Conservation (phyloP, 805 yeast species). For the Nakazawaea siamensis region DNA sequence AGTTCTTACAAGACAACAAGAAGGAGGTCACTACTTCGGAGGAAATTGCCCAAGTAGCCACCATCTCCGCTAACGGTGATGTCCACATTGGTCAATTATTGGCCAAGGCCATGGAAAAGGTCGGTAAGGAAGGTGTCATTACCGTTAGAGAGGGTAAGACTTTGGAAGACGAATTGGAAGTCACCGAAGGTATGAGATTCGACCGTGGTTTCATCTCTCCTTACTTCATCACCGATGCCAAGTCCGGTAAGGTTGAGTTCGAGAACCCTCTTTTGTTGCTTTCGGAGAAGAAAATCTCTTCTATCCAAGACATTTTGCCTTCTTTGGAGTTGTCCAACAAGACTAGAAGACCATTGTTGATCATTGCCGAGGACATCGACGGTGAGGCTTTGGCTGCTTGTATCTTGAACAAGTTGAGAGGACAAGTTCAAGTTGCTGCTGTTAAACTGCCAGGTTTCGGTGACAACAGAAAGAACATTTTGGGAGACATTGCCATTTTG, state of each 20-base stretch:
- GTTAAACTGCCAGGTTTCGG: conserved; percentile 99
- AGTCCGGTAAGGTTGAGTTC: conserved; percentile 87
- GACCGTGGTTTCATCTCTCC: conserved; percentile 97
- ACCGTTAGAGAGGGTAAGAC: conserved; percentile 98
- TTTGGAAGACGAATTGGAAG: conserved; percentile 91
- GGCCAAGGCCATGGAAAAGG: conserved; percentile 97
- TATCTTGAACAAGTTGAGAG: conserved; percentile 92
- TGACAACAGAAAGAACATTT: conserved; percentile 93
- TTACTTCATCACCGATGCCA: conserved; percentile 90
- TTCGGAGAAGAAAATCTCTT: conserved; percentile 86
- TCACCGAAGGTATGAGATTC: conserved; percentile 97
- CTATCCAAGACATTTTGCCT: conserved; percentile 87
- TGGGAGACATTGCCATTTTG: conserved; percentile 91
- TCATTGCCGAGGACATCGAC: conserved; percentile 92
- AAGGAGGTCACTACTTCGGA: conserved; percentile 89
- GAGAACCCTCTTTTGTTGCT: conserved; percentile 86
- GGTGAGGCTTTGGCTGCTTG: conserved; percentile 99
- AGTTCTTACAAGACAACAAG: conserved; percentile 75
- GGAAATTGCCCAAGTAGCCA: conserved; percentile 97
- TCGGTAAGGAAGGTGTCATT: conserved; percentile 98
- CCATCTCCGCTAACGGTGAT: conserved; percentile 96
- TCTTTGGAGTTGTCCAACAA: conserved; percentile 90
- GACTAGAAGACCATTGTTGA: conserved; percentile 84
- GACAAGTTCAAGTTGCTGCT: conserved; percentile 95
- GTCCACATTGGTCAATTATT: conserved; percentile 81